Base-by-base conservation (phyloP, 192 early-diverging fungal genomes). In the Coemansia sp. region DNA sequence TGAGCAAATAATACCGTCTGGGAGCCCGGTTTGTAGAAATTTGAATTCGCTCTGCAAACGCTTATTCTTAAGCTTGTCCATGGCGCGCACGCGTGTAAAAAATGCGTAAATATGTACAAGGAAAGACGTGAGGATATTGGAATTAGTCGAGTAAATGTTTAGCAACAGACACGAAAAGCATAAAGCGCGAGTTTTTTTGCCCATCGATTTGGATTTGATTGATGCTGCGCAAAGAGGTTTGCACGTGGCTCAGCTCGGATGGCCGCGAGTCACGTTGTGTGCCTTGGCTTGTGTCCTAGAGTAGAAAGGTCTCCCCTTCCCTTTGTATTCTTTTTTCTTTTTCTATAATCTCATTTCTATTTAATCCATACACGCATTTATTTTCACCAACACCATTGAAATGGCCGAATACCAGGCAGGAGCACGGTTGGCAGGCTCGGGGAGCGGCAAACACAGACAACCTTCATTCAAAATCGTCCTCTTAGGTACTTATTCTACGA, bases 401-500 rank as follows among this genome's bases (percentile, higher is more conserved):
- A 74, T 74, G 72, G 57, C 50, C 72, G 66, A 70, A 29, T 27
- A 50, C 36, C 43, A 62, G 46, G 47, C 60, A n/a, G 44, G 61
- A n/a, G 36, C 24, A 34, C 31, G 55, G 68, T 31, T 40, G 16
- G 22, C 66, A 64, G 41, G 41, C 46, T 16, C 47, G 53, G 58
- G 22, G 38, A 38, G 38, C 64, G 22, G 57, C 69, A 75, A 85
- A 86, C 72, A 62, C 57, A 95, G 93, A 70, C 89, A 91, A 65
- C 92, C 91, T 74, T 93, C 92, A 69, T 96, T 97, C 74, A 99
- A 98, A 71, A 91, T 99, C 53, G 97, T 99, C 53, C 87, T 99
- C 49, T 87, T 99, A 63, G 96, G 96, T 90, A 86, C 68, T 67
- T 33, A 40, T 34, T 66, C 29, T 34, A 20, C 16, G 4, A 22